A percentile compares a stretch with the other conserved stretches of the same genome.
Evolutionary conservation across 257 asterid genomes (phyloP).

Genomic region (Nicotiana tabacum): DNA sequence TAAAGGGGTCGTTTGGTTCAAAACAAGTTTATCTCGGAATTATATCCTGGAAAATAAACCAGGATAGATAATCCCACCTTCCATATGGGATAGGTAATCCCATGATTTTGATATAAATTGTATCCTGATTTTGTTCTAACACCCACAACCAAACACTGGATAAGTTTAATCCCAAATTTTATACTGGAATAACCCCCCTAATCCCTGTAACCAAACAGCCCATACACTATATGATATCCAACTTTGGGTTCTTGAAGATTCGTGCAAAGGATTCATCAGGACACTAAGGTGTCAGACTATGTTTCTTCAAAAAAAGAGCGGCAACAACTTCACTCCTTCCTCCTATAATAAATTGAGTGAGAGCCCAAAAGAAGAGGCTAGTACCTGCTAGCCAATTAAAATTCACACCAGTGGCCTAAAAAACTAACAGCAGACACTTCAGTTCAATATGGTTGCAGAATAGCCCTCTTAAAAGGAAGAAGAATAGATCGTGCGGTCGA

Average conservation of each 20-base stretch:
- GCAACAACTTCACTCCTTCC: not conserved
- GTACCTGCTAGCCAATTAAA: not conserved
- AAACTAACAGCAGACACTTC: not conserved
- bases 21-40: too few relatives aligned
- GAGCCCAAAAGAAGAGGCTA: not conserved
- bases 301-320: not conserved
- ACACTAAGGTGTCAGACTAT: not conserved
- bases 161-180: too few relatives aligned
- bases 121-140: too few relatives aligned
- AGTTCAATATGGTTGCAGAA: not conserved
- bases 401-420: not conserved
- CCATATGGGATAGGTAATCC: too few relatives aligned
- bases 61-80: too few relatives aligned
- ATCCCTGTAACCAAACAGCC: too few relatives aligned
- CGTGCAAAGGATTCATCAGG: not conserved
- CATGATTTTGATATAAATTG: too few relatives aligned
- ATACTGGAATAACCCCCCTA: too few relatives aligned
- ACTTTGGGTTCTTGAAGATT: not conserved
- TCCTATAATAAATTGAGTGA: not conserved
- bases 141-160: too few relatives aligned
- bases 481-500: not conserved
- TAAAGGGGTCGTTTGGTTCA: too few relatives aligned
- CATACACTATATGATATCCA: not conserved
- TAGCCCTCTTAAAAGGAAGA: not conserved
- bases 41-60: too few relatives aligned